A percentile compares a stretch with the other conserved stretches of the same genome.
phyloP scores from a whole-genome alignment of 306 rosid species.

The Begonia peltatifolia region DNA sequence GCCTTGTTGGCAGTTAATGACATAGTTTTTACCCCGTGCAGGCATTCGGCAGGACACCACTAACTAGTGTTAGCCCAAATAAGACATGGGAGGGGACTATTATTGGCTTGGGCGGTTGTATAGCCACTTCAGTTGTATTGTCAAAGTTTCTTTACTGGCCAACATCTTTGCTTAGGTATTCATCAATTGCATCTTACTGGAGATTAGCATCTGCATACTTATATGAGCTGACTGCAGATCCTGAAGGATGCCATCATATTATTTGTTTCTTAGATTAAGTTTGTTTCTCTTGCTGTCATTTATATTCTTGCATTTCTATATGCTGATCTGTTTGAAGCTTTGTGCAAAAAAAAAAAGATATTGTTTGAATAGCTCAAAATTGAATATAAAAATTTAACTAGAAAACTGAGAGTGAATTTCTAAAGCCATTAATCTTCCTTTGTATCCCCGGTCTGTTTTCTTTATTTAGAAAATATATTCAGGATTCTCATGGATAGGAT shows the following conservation, averaged over 20 bases:
- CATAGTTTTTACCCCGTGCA: slow-evolving; percentile 26
- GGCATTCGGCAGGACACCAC: slow-evolving; percentile 89
- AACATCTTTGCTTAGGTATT: slow-evolving; percentile 53
- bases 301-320: background rate
- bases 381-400: too few species aligned
- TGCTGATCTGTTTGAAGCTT: too few species aligned
- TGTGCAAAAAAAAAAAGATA: too few species aligned
- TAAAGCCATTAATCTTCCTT: too few species aligned
- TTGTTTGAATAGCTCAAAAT: too few species aligned
- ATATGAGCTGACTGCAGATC: too few species aligned
- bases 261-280: background rate
- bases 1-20: background rate
- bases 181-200: slow-evolving; percentile 2
- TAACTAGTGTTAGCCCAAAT: slow-evolving; percentile 81
- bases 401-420: too few species aligned
- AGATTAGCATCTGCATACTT: background rate
- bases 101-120: slow-evolving; percentile 80
- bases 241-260: background rate
- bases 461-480: too few species aligned
- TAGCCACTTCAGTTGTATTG: slow-evolving; percentile 54
- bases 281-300: slow-evolving; percentile 2
- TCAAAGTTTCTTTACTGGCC: slow-evolving; percentile 81
- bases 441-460: too few species aligned
- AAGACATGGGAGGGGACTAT: slow-evolving; percentile 99
- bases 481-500: too few species aligned